Evolutionary conservation across 371 early-diverging fungal genomes (phyloP).

Genomic region (Circinella umbellata): DNA sequence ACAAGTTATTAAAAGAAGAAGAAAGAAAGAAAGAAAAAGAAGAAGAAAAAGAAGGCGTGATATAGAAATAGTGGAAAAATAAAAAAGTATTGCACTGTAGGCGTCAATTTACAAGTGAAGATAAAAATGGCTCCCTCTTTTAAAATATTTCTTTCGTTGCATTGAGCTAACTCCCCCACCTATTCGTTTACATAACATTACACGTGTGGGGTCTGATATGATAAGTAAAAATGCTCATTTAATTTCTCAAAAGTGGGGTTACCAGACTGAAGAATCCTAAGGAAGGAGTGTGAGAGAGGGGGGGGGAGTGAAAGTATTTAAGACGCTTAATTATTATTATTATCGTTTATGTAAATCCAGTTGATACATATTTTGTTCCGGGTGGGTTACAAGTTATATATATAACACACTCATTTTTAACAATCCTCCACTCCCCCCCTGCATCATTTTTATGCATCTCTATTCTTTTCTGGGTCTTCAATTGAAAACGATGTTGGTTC

Average conservation of each 20-base stretch:
- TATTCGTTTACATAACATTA: background rate
- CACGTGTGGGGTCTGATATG: constrained; percentile 14
- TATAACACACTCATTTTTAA: too few species aligned
- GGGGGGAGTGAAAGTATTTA: too few species aligned
- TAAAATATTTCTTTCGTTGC: background rate
- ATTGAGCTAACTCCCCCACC: constrained; percentile 2
- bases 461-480: too few species aligned
- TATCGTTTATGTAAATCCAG: too few species aligned
- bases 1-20: background rate
- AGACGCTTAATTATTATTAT: too few species aligned
- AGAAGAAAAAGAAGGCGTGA: background rate
- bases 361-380: too few species aligned
- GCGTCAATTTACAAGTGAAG: too few species aligned
- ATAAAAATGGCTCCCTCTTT: background rate
- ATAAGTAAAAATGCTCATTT: background rate
- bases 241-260: background rate
- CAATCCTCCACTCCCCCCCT: too few species aligned
- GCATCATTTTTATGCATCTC: too few species aligned
- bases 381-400: too few species aligned
- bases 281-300: background rate
- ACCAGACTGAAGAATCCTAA: background rate
- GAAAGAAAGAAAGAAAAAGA: background rate
- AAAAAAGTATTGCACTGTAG: background rate
- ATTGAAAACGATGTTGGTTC: too few species aligned
- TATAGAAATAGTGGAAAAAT: constrained; percentile 1